Conservation (phyloP, 2,329 filamentous ascomycete species). For the Aureobasidium sp. region DNA sequence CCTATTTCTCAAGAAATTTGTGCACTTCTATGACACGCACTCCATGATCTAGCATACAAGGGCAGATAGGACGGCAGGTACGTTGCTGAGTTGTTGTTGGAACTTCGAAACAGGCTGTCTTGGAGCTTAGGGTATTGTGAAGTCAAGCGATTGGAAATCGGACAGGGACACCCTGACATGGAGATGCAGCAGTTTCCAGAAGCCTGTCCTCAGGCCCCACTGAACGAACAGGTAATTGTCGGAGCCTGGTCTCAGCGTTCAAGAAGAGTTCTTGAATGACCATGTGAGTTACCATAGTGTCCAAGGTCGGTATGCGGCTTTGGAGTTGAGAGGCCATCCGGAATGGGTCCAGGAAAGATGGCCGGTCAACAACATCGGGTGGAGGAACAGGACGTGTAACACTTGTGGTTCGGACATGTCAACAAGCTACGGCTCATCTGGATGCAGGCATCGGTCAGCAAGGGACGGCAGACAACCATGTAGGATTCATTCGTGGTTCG, state of each 20-base stretch:
- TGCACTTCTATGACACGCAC: neutral
- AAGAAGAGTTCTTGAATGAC: no score
- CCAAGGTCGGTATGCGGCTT: neutral
- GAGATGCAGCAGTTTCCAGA: neutral
- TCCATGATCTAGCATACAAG: neutral
- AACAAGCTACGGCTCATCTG: neutral
- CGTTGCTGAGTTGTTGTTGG: neutral
- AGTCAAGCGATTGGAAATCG: neutral
- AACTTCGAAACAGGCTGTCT: neutral
- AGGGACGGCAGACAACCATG: conserved; percentile 1
- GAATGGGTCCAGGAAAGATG: neutral
- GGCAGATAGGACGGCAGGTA: neutral
- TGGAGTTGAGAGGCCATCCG: neutral
- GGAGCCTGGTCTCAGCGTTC: no score
- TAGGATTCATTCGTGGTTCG: neutral
- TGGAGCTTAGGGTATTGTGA: neutral
- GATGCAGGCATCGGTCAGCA: neutral
- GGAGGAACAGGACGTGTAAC: neutral
- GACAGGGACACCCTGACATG: neutral
- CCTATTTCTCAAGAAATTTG: neutral
- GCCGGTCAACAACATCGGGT: neutral
- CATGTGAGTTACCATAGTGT: no score
- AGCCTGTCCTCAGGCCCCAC: neutral
- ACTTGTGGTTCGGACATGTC: neutral
- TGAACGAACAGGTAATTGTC: neutral